phyloP scores from a whole-genome alignment of 179 eudicot genomes.

The Nepenthes alata region DNA sequence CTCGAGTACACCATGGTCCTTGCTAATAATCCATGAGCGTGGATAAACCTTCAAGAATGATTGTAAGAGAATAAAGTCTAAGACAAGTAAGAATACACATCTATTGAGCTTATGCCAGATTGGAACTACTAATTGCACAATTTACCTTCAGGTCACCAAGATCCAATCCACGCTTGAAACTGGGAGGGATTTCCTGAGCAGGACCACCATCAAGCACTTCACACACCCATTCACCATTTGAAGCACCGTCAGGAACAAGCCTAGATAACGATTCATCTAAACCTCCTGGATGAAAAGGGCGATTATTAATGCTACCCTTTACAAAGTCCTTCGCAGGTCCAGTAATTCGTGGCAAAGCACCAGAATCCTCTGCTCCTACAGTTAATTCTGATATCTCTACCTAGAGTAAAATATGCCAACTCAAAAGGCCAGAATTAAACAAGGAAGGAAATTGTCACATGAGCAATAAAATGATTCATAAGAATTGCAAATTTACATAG shows the following conservation, averaged over 20 bases:
- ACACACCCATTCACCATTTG: constrained; percentile 75
- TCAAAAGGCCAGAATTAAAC: constrained; percentile 6
- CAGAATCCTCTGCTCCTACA: constrained; percentile 57
- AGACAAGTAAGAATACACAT: constrained; percentile 8
- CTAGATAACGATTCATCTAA: constrained; percentile 57
- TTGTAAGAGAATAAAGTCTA: constrained; percentile 1
- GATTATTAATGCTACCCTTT: constrained; percentile 76
- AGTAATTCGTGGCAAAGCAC: constrained; percentile 68
- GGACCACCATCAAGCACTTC: constrained; percentile 75
- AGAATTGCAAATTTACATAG: not conserved
- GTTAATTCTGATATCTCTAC: constrained; percentile 68
- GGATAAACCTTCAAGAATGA: constrained; percentile 47
- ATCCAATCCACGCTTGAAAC: constrained; percentile 72
- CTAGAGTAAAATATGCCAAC: constrained; percentile 24
- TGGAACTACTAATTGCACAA: not conserved
- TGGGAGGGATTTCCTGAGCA: constrained; percentile 58
- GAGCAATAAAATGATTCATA: not conserved
- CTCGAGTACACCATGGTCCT: constrained; percentile 24
- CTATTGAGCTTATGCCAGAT: constrained; percentile 1
- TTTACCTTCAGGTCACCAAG: constrained; percentile 71
- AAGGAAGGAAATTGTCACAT: not conserved
- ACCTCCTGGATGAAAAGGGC: constrained; percentile 98
- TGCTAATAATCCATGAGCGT: constrained; percentile 49
- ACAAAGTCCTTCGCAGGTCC: constrained; percentile 94
- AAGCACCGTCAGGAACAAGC: constrained; percentile 63